Evolutionary conservation across 2,329 filamentous ascomycete genomes (phyloP).

Genomic region (Sclerotinia minor): DNA sequence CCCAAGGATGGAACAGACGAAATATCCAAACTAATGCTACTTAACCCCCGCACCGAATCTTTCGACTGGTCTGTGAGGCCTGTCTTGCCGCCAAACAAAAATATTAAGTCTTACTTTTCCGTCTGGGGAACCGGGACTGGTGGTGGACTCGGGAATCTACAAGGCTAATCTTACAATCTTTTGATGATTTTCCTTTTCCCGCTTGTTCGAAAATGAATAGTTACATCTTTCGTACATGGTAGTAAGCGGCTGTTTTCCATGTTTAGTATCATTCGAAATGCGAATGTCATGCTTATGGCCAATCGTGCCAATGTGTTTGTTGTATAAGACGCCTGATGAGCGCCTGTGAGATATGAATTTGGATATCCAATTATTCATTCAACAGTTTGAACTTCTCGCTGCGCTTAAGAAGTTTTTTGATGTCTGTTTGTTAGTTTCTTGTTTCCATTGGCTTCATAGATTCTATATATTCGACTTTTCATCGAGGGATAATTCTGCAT

Average conservation of each 20-base stretch:
- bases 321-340: conserved; percentile 23
- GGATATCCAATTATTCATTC: conserved; percentile 16
- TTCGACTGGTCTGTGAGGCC: conserved; percentile 17
- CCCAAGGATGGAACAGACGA: not conserved
- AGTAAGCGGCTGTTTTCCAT: conserved; percentile 25
- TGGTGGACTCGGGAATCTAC: not conserved
- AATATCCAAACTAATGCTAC: not conserved
- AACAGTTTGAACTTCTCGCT: conserved; percentile 15
- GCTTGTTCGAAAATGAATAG: not conserved
- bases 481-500: not conserved
- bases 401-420: conserved; percentile 19
- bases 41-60: not conserved
- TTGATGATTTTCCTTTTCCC: not conserved
- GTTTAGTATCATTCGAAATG: conserved; percentile 21
- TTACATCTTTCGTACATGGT: conserved; percentile 5
- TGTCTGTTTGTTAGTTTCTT: conserved; percentile 16
- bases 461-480: conserved; percentile 20
- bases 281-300: conserved; percentile 5
- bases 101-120: not conserved
- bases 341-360: conserved; percentile 18
- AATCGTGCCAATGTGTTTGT: conserved; percentile 16
- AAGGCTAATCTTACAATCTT: not conserved
- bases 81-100: conserved; percentile 22
- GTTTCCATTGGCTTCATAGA: conserved; percentile 8
- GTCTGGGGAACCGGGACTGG: conserved; percentile 1